phyloP scores from a whole-genome alignment of 352 stramenopile species.

The Pythium rhizo-oryzae region DNA sequence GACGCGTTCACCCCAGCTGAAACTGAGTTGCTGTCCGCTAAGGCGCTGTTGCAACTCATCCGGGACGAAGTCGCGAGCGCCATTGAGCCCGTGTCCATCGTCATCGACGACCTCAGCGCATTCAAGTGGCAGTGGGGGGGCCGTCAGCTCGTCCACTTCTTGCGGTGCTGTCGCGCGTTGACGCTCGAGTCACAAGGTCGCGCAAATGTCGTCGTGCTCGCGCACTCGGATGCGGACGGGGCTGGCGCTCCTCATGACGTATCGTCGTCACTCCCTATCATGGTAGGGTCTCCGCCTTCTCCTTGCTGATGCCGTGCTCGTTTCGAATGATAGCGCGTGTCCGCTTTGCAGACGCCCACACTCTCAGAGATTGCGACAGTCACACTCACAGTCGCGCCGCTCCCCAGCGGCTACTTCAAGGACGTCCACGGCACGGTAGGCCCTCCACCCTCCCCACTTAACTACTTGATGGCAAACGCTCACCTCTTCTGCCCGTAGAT shows the following conservation, averaged over 20 bases:
- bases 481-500: constrained; percentile 33
- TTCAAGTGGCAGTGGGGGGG: constrained; percentile 63
- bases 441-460: no score
- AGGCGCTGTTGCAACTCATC: constrained; percentile 44
- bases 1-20: constrained; percentile 34
- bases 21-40: neutral
- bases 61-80: constrained; percentile 39
- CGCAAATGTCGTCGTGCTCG: constrained; percentile 60
- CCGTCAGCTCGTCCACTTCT: constrained; percentile 46
- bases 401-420: constrained; percentile 73
- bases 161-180: constrained; percentile 67
- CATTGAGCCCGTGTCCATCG: constrained; percentile 39
- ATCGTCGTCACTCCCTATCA: neutral
- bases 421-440: constrained; percentile 76
- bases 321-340: neutral
- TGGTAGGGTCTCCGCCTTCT: neutral
- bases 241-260: constrained; percentile 3
- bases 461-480: no score
- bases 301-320: no score
- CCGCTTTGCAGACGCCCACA: constrained; percentile 35
- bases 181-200: constrained; percentile 48
- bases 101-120: constrained; percentile 67
- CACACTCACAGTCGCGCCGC: constrained; percentile 48
- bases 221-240: constrained; percentile 53
- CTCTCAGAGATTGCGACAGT: constrained; percentile 65